Conservation (phyloP, 306 rosid species). For the Chamaecrista fasciculata region DNA sequence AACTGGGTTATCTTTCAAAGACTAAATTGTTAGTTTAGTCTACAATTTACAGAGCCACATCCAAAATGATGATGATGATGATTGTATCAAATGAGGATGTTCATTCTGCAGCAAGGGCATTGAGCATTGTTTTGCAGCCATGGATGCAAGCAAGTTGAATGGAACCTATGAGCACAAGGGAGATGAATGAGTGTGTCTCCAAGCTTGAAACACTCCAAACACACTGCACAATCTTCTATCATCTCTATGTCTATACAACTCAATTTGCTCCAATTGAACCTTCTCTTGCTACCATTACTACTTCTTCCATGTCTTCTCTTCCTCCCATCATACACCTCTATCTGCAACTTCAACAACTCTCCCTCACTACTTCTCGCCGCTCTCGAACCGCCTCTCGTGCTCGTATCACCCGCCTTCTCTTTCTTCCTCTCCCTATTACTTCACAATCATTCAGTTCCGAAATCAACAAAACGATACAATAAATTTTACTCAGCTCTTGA, state of each 20-base stretch:
- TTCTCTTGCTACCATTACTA: conserved; percentile 27
- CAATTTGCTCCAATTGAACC: conserved; percentile 55
- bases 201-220: conserved; percentile 45
- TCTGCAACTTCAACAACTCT: too few relatives aligned
- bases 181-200: conserved; percentile 46
- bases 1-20: too few relatives aligned
- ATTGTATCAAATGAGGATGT: neutral
- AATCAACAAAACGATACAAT: too few relatives aligned
- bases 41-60: too few relatives aligned
- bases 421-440: too few relatives aligned
- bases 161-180: conserved; percentile 67
- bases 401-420: too few relatives aligned
- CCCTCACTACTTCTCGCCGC: too few relatives aligned
- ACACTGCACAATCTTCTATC: conserved; percentile 61
- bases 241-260: conserved; percentile 51
- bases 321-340: conserved; percentile 23
- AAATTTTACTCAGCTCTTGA: too few relatives aligned
- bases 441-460: too few relatives aligned
- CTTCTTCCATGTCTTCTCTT: conserved; percentile 20
- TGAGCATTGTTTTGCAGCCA: conserved; percentile 52
- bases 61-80: too few relatives aligned
- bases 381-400: too few relatives aligned
- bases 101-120: conserved; percentile 69
- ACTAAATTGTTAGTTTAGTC: too few relatives aligned
- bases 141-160: conserved; percentile 53